Conservation (phyloP, 2,329 filamentous ascomycete genomes). For the Stemphylium lycopersici region DNA sequence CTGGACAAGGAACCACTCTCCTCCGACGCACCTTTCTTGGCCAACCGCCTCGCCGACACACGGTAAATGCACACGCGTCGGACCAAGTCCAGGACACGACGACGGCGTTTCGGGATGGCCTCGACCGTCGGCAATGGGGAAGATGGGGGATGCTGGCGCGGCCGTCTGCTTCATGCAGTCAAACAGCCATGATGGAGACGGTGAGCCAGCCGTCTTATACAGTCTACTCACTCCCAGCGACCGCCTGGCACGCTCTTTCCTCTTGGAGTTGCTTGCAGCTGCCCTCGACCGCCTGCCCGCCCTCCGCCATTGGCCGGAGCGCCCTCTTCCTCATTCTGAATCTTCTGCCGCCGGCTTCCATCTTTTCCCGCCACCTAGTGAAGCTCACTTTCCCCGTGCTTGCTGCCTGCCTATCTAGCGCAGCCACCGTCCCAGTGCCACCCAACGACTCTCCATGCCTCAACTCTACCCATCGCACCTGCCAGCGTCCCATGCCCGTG, state of each 20-base stretch:
- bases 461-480: slow-evolving; percentile 5
- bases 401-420: slow-evolving; percentile 15
- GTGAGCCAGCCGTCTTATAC: slow-evolving; percentile 45
- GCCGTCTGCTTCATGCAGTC: slow-evolving; percentile 37
- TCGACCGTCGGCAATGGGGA: slow-evolving; percentile 24
- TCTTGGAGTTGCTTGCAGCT: slow-evolving; percentile 42
- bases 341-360: slow-evolving; percentile 27
- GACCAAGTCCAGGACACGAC: not conserved
- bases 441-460: not conserved
- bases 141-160: slow-evolving; percentile 28
- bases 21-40: slow-evolving; percentile 32
- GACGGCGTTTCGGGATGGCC: slow-evolving; percentile 19
- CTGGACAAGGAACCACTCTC: slow-evolving; percentile 18
- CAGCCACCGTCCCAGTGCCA: slow-evolving; percentile 19
- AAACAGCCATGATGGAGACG: slow-evolving; percentile 29
- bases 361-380: slow-evolving; percentile 33
- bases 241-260: slow-evolving; percentile 34
- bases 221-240: slow-evolving; percentile 24
- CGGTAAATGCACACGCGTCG: slow-evolving; percentile 14
- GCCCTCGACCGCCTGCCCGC: slow-evolving; percentile 34
- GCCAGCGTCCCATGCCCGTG: slow-evolving; percentile 25
- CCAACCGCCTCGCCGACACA: slow-evolving; percentile 10
- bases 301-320: slow-evolving; percentile 42
- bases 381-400: slow-evolving; percentile 32
- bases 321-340: slow-evolving; percentile 39